Base-by-base conservation (phyloP, 2,329 filamentous ascomycete species). In the Botrytis byssoidea region DNA sequence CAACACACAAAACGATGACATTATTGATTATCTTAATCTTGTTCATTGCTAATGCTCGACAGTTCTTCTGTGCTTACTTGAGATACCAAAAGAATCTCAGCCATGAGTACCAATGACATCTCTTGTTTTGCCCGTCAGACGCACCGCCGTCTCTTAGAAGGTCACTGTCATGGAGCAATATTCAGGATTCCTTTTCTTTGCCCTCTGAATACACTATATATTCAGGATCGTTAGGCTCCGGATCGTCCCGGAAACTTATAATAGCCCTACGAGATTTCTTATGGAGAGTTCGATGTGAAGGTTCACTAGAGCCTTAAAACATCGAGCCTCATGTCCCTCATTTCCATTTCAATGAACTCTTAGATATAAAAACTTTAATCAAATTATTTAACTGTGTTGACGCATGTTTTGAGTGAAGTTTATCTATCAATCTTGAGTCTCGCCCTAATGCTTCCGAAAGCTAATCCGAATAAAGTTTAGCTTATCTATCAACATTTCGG, bases 401-500 rank as follows among this genome's bases (percentile, higher is more conserved):
- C 35, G 25, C 46, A 22, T 68, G 48, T 57, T 42, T 6, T 32
- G 22, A 44, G 12, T 57, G 32, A 67, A 55, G 44, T 55, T 32
- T 12, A 48, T 18, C 32, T 12, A 48, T 18, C 32, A 48, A 55
- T 40, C 32, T 55, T 35, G n/a, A 67, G 57, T 72, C 22, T 46
- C 46, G 63, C 71, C 71, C 71, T 72, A 68, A 55, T 68, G 48
- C 40, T 72, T 68, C 71, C 71, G 71, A 48, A 68, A 29, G 40
- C 71, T 72, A 72, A 37, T 29, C 71, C 71, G 0, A n/a, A 68
- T 68, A 10, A 3, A 59, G 63, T 37, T 68, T 72, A 72, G 71
- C n/a, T 35, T 37, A 68, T 60, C 71, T 46, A 72, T 72, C 71
- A 72, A 72, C 71, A 72, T 72, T 72, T 72, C 71, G 71, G 63